Evolutionary conservation across 2,329 filamentous ascomycete species (phyloP), one percentile per base, ranked within the genome.

Genomic region (Leptosphaerulina australis): DNA sequence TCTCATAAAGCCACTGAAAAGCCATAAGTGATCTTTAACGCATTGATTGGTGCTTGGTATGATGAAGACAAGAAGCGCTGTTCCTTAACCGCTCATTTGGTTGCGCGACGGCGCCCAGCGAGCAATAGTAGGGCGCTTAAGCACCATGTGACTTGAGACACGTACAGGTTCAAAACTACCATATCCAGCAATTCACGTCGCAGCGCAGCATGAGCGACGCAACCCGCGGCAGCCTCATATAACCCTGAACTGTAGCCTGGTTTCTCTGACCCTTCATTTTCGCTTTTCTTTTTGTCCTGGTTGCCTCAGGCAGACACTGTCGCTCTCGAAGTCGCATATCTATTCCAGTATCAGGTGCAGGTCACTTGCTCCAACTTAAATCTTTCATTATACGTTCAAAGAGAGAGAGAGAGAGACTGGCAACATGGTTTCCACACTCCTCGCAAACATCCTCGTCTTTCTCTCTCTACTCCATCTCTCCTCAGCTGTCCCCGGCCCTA

Each of bases 221-320:
- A 48, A 52, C 49, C 39, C 44, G 39, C 51, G 50, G 53, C 50
- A 55, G 55, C 53, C 57, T 65, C 61, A 66, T 68, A 69, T 63
- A 66, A 59, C 58, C 57, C 59, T 49, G 37, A 39, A 43, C 58
- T 57, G 61, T 69, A 65, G 64, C 66, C 66, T 69, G 66, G 66
- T 65, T 60, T 55, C 44, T 46, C 43, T 35, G 39, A 15, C 58
- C 38, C 43, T 53, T 28, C 54, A 55, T 60, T 61, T 59, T 58
- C 50, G 59, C 50, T 36, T 44, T 56, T 58, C 41, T 37, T 59
- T 55, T 41, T 37, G 49, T 58, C 41, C 50, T 55, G 47, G 51
- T 25, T 60, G 60, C 62, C 62, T 64, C 37, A 57, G 62, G 57
- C 58, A 56, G 43, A 47, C 15, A 39, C 44, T 56, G 46, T 56